These are phyloP conservation scores for Cryptomeria japonica DNA, from an alignment of 75 land plant species.

Conservation along the genomic window DNA sequence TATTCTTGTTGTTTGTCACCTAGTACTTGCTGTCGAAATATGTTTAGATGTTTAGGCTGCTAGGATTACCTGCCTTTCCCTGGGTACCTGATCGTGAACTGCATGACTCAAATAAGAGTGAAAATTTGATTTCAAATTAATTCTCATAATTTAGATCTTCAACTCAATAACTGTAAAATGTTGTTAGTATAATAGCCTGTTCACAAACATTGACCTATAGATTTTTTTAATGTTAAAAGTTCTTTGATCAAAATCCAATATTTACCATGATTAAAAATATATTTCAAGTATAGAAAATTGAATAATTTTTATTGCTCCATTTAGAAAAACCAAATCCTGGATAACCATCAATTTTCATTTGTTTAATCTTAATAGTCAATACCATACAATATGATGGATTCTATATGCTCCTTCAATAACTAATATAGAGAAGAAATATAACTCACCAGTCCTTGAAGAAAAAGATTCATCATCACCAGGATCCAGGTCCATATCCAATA, in stretches of 20 bases:
- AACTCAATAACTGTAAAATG: neutral
- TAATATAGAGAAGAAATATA: neutral
- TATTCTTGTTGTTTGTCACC: too few relatives aligned
- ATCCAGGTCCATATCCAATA: conserved; percentile 85
- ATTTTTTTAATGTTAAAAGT: neutral
- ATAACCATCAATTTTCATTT: neutral
- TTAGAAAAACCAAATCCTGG: neutral
- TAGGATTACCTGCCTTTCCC: too few relatives aligned
- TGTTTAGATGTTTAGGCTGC: too few relatives aligned
- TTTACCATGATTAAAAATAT: neutral
- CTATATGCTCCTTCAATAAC: neutral
- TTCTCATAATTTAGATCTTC: neutral
- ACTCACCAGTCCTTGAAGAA: conserved; percentile 48
- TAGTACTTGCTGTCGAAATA: too few relatives aligned
- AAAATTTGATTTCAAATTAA: neutral
- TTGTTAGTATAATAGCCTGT: neutral
- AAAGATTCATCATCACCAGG: conserved; percentile 61
- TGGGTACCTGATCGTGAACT: too few relatives aligned
- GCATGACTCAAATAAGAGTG: neutral
- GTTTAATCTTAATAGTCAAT: neutral
- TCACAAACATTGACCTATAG: neutral
- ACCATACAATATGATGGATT: neutral
- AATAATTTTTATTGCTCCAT: neutral
- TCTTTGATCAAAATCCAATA: neutral
- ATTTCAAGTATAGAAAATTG: neutral